Percentiles rank a stretch among this genome's conserved stretches.
Conservation (phyloP, 1,284 basidiomycete species). For the Ceratobasidium sp. region DNA sequence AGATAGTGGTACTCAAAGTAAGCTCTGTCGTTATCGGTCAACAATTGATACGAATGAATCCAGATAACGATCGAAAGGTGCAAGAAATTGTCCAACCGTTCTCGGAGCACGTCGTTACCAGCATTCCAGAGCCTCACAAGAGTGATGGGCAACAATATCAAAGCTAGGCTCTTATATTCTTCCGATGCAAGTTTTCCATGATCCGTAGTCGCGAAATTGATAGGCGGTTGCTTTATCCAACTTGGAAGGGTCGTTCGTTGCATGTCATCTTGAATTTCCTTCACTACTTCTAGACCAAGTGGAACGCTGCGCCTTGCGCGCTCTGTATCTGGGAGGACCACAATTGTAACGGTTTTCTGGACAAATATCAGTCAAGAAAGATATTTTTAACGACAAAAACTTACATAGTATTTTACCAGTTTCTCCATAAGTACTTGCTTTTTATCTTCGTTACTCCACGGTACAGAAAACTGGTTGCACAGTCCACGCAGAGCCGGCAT, state of each 20-base stretch:
- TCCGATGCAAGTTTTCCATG: slow-evolving; percentile 48
- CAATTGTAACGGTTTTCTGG: background rate
- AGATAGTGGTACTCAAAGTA: background rate
- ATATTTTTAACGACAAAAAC: background rate
- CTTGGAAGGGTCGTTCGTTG: slow-evolving; percentile 19
- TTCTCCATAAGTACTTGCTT: background rate
- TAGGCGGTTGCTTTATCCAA: slow-evolving; percentile 39
- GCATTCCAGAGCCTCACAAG: slow-evolving; percentile 37
- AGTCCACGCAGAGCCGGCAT: background rate
- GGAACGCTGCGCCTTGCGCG: no score
- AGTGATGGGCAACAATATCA: slow-evolving; percentile 47
- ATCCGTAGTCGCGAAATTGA: slow-evolving; percentile 5
- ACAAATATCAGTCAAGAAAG: background rate
- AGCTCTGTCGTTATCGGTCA: background rate
- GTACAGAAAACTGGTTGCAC: background rate
- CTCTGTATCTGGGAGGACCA: background rate
- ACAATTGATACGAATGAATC: background rate
- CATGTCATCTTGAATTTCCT: slow-evolving; percentile 26
- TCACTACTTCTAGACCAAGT: slow-evolving; percentile 2
- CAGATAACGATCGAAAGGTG: background rate
- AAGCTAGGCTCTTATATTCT: slow-evolving; percentile 47
- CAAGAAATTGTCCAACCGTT: background rate
- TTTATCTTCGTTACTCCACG: background rate
- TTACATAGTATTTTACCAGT: background rate
- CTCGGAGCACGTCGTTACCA: background rate